A percentile compares a stretch with the other conserved stretches of the same genome.
Conservation (phyloP, 306 rosid genomes). For the Cucurbita pepo region DNA sequence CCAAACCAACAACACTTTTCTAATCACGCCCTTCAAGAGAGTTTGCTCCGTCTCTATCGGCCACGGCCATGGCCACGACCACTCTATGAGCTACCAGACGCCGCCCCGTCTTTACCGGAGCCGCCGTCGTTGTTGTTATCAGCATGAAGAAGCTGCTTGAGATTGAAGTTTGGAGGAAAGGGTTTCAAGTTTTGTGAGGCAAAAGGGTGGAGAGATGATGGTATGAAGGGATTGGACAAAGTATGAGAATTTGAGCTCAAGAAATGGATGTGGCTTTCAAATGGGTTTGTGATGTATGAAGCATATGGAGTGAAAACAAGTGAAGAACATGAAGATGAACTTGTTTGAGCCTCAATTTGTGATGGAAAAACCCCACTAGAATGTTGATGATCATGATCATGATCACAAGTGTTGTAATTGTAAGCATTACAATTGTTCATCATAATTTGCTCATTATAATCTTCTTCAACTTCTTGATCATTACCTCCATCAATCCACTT, state of each 20-base stretch:
- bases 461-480: background rate
- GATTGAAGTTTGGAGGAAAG: slow-evolving; percentile 16
- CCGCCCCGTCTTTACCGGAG: slow-evolving; percentile 2
- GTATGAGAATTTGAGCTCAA: slow-evolving; percentile 24
- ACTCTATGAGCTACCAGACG: background rate
- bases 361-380: slow-evolving; percentile 24
- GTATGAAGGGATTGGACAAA: slow-evolving; percentile 22
- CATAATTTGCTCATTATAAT: slow-evolving; percentile 8
- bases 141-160: slow-evolving; percentile 32
- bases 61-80: background rate
- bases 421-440: slow-evolving; percentile 27
- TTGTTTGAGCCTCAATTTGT: slow-evolving; percentile 19
- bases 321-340: slow-evolving; percentile 24
- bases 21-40: background rate
- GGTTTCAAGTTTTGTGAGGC: slow-evolving; percentile 11
- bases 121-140: slow-evolving; percentile 1
- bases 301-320: slow-evolving; percentile 31
- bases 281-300: slow-evolving; percentile 24
- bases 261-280: slow-evolving; percentile 31
- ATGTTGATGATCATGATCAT: background rate
- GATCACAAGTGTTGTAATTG: slow-evolving; percentile 16
- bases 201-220: slow-evolving; percentile 32
- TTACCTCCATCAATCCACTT: slow-evolving; percentile 29
- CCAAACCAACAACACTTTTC: background rate
- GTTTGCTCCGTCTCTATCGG: background rate